Percentiles rank a stretch among this genome's conserved stretches.
phyloP scores from a whole-genome alignment of 495 filamentous ascomycete species.

The Hamigera avellanea region DNA sequence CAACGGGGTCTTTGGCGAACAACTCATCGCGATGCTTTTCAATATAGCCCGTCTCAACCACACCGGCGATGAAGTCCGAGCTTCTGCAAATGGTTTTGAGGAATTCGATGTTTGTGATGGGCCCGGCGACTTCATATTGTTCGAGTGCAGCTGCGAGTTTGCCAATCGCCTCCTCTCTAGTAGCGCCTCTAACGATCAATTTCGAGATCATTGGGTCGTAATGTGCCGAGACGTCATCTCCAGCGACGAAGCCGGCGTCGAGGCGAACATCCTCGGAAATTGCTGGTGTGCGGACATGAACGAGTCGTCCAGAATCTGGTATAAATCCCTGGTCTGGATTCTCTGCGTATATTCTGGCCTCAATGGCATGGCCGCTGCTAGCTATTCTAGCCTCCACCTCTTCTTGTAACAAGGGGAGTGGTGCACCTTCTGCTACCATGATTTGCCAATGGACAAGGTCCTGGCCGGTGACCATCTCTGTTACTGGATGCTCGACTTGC shows the following conservation, averaged over 20 bases:
- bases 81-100: constrained; percentile 75
- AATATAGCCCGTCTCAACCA: constrained; percentile 95
- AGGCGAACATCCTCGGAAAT: constrained; percentile 64
- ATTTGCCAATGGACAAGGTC: constrained; percentile 97
- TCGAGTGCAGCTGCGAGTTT: constrained; percentile 74
- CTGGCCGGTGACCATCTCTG: constrained; percentile 90
- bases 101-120: constrained; percentile 95
- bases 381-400: constrained; percentile 68
- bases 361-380: constrained; percentile 75
- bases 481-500: constrained; percentile 96
- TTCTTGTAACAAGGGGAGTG: constrained; percentile 74
- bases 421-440: constrained; percentile 76
- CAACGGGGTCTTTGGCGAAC: constrained; percentile 41
- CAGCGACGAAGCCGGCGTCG: constrained; percentile 83
- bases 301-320: constrained; percentile 81
- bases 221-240: constrained; percentile 86
- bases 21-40: constrained; percentile 70
- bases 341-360: constrained; percentile 94
- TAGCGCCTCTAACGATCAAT: constrained; percentile 77
- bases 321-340: constrained; percentile 85
- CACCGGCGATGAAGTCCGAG: constrained; percentile 70
- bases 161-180: constrained; percentile 69
- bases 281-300: constrained; percentile 70
- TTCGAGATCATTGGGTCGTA: constrained; percentile 99
- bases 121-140: constrained; percentile 84